Evolutionary conservation across 2,329 filamentous ascomycete genomes (phyloP).

Genomic region (Bipolaris gigantea): DNA sequence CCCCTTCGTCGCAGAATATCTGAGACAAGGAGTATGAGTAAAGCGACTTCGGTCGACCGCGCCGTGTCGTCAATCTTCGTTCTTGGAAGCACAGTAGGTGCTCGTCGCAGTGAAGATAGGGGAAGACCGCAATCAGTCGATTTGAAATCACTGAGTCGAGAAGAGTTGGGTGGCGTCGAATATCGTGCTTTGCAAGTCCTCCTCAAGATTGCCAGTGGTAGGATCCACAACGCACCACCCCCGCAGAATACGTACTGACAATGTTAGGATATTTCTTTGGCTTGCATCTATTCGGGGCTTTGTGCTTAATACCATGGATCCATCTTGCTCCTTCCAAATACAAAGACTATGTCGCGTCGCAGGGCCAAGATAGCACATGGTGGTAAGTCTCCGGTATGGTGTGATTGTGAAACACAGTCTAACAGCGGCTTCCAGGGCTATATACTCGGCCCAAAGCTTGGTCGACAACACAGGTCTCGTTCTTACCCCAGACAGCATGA

Average conservation of each 20-base stretch:
- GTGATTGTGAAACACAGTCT: too few species aligned
- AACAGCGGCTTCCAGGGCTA: constrained; percentile 65
- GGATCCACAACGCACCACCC: too few species aligned
- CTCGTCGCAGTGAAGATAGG: constrained; percentile 13
- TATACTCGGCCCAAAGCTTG: constrained; percentile 83
- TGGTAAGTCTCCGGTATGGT: too few species aligned
- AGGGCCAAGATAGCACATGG: too few species aligned
- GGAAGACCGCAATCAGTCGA: constrained; percentile 50
- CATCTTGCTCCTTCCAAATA: too few species aligned
- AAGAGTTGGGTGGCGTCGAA: constrained; percentile 94
- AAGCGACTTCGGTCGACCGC: constrained; percentile 45
- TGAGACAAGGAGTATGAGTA: constrained; percentile 24
- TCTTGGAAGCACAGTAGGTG: constrained; percentile 65
- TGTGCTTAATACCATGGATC: too few species aligned
- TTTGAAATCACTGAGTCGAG: constrained; percentile 52
- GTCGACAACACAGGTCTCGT: constrained; percentile 95
- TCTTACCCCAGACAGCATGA: constrained; percentile 90
- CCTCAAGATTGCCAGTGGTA: constrained; percentile 69
- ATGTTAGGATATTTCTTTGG: too few species aligned
- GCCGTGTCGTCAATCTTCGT: constrained; percentile 49
- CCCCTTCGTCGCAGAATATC: constrained; percentile 10
- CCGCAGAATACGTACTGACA: too few species aligned
- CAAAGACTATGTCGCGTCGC: too few species aligned
- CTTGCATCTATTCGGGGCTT: too few species aligned
- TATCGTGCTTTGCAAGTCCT: constrained; percentile 89